These are phyloP conservation scores for Dothistroma septosporum DNA, from an alignment of 2,329 filamentous ascomycete species.

Conservation along the genomic window DNA sequence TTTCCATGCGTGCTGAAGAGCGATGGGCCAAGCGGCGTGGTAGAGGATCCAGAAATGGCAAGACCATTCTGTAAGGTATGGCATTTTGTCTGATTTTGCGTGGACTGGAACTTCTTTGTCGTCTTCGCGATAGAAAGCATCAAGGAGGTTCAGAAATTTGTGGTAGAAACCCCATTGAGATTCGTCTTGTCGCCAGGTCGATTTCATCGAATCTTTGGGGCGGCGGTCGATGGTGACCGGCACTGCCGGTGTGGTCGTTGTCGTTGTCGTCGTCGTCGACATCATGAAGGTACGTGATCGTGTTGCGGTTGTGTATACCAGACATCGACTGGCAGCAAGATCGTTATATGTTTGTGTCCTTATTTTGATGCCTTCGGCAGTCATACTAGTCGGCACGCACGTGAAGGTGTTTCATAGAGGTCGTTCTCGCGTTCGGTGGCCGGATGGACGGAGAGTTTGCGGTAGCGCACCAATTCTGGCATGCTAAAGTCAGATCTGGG, in stretches of 20 bases:
- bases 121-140: constrained; percentile 14
- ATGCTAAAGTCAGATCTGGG: neutral
- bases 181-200: constrained; percentile 22
- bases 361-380: neutral
- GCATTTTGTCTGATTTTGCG: constrained; percentile 37
- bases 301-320: neutral
- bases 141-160: constrained; percentile 16
- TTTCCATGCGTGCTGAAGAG: constrained; percentile 38
- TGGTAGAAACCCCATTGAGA: constrained; percentile 20
- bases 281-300: neutral
- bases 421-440: constrained; percentile 3
- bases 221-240: constrained; percentile 10
- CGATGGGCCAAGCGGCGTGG: constrained; percentile 37
- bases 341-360: neutral
- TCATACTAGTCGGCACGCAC: neutral
- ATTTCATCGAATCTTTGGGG: constrained; percentile 24
- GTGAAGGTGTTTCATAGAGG: neutral
- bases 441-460: neutral
- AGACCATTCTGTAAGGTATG: constrained; percentile 35
- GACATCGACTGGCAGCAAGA: neutral
- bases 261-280: constrained; percentile 2
- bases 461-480: neutral
- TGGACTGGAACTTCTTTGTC: constrained; percentile 16
- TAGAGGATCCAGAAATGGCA: constrained; percentile 40
- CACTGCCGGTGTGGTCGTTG: constrained; percentile 7